Base-by-base conservation (phyloP, 2,329 filamentous ascomycete genomes). In the Arachnopeziza araneosa region DNA sequence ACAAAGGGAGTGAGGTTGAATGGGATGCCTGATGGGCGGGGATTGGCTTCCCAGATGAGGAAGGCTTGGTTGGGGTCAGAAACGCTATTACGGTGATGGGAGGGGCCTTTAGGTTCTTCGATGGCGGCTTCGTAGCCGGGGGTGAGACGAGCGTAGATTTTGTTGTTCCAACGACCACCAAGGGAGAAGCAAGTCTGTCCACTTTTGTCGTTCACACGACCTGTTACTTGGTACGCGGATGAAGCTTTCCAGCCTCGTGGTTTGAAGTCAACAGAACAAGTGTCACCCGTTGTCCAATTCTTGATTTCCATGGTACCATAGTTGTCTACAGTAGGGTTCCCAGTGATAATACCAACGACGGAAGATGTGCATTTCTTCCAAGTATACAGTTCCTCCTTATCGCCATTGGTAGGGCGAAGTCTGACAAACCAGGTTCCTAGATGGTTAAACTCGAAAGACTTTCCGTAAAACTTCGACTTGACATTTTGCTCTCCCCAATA, bases 281-380 rank as follows among this genome's bases (percentile, higher is more conserved):
- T 82, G 74, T 98, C 95, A 57, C 95, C 93, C 0, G 93, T 99
- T 0, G 88, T 96, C 88, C 90, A 93, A 76, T 99, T 99, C 79
- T 92, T 96, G 74, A 99, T 87, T 73, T 97, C 92, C 91, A 99
- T 98, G 0, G 88, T 81, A 1, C 95, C 95, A 73, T 98, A 98
- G 75, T 99, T 97, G 77, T 99, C 95, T n/a, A 99, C 90, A 0
- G 90, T 90, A 0, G 95, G 95, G 68, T 91, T 96, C 54, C 95
- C 95, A 0, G 93, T 98, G 69, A 99, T 97, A 74, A 99, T 99
- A 60, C 95, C 95, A 61, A 98, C 87, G n/a, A 99, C 95, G 1
- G 93, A 96, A 1, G 92, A 95, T 0, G 93, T 98, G 21, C 97
- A 92, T 77, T 99, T 99, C 77, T 97, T 98, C 95, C 95, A 99